These are phyloP conservation scores for Ceratobasidium sp. DNA, from an alignment of 1,284 basidiomycete genomes.

Conservation along the genomic window DNA sequence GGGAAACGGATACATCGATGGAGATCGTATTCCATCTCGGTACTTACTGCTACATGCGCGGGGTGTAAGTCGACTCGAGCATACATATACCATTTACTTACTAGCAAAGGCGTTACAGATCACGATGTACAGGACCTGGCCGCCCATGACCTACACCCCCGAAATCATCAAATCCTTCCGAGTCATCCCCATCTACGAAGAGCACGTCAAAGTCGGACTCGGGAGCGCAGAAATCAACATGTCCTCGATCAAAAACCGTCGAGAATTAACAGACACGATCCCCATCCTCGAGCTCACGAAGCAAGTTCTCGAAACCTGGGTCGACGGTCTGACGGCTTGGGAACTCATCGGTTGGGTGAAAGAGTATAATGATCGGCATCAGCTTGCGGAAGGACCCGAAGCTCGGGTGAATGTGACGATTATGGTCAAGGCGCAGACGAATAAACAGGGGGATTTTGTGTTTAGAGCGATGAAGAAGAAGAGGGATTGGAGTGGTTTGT, in stretches of 20 bases:
- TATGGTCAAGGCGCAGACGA: neutral
- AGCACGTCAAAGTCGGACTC: slow-evolving; percentile 1
- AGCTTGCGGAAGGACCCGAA: neutral
- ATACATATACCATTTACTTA: neutral
- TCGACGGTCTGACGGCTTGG: slow-evolving; percentile 7
- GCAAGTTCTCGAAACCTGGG: slow-evolving; percentile 19
- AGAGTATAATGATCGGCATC: slow-evolving; percentile 19
- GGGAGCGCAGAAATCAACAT: slow-evolving; percentile 1
- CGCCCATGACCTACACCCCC: neutral
- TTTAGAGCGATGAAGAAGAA: neutral
- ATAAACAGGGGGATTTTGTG: neutral
- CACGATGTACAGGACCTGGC: neutral
- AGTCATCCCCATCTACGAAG: neutral
- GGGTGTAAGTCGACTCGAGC: neutral
- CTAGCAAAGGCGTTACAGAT: neutral
- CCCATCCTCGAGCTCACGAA: slow-evolving; percentile 1
- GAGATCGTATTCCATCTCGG: slow-evolving; percentile 7
- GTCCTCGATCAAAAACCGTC: neutral
- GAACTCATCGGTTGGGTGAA: slow-evolving; percentile 25
- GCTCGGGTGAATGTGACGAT: slow-evolving; percentile 8
- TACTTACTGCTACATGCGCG: slow-evolving; percentile 5
- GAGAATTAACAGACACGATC: slow-evolving; percentile 15
- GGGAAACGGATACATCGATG: neutral
- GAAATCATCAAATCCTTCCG: neutral
- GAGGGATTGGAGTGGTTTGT: neutral